Conservation (phyloP, 306 rosid genomes). For the Rubus parviflorus region DNA sequence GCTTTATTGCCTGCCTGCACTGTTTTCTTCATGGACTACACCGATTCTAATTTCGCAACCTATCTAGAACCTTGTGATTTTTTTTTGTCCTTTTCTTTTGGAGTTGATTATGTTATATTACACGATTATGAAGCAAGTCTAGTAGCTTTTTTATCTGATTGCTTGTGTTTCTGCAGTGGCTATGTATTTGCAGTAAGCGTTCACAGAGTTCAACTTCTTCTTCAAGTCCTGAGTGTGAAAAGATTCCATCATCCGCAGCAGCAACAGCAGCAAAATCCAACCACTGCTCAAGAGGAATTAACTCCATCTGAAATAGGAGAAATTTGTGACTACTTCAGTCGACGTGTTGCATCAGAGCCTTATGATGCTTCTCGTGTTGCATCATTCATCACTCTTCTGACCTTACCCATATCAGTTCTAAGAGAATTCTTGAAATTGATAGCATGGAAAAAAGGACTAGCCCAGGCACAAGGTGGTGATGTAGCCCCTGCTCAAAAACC, state of each 20-base stretch:
- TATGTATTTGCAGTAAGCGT: conserved; percentile 99
- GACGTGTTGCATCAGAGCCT: conserved; percentile 99
- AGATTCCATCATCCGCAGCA: conserved; percentile 95
- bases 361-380: conserved; percentile 99
- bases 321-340: conserved; percentile 97
- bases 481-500: conserved; percentile 84
- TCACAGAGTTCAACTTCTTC: conserved; percentile 98
- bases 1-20: not conserved
- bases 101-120: too few relatives aligned
- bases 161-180: conserved; percentile 63
- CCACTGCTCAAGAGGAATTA: conserved; percentile 81
- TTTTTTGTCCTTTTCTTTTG: too few relatives aligned
- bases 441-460: conserved; percentile 92
- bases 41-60: not conserved
- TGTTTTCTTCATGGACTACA: not conserved
- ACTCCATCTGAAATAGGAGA: conserved; percentile 84
- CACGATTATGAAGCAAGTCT: too few relatives aligned
- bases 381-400: conserved; percentile 94
- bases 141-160: conserved; percentile 17
- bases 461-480: conserved; percentile 89
- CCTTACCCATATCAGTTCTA: conserved; percentile 86
- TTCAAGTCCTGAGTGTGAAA: conserved; percentile 96
- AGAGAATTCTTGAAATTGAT: conserved; percentile 94
- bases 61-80: not conserved
- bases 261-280: conserved; percentile 69